phyloP scores from a whole-genome alignment of 768 basidiomycete species.

The Cystobasidiopsis lactophilus region DNA sequence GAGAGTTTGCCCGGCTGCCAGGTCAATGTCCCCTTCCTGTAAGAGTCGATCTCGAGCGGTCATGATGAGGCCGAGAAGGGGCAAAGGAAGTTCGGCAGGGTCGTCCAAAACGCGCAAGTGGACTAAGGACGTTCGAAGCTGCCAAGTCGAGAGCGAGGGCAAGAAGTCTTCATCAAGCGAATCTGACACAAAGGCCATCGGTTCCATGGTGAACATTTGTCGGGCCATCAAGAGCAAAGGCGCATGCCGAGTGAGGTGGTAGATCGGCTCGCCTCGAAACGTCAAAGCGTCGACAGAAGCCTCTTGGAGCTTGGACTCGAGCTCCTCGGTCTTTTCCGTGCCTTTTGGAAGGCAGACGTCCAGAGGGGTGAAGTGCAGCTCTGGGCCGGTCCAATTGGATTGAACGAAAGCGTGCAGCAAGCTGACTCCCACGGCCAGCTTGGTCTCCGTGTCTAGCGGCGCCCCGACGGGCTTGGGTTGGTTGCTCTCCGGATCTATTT shows the following conservation, averaged over 20 bases:
- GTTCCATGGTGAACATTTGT: slow-evolving; percentile 36
- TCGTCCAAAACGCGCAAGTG: slow-evolving; percentile 64
- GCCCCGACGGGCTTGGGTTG: not conserved
- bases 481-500: too few species aligned
- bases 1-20: slow-evolving; percentile 44
- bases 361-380: slow-evolving; percentile 38
- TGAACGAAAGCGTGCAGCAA: slow-evolving; percentile 79
- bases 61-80: slow-evolving; percentile 22
- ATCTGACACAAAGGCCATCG: slow-evolving; percentile 3
- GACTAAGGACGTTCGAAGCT: slow-evolving; percentile 33
- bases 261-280: slow-evolving; percentile 76
- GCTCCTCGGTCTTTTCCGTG: slow-evolving; percentile 7
- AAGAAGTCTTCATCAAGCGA: not conserved
- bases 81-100: slow-evolving; percentile 38
- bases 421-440: slow-evolving; percentile 46
- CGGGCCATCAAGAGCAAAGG: slow-evolving; percentile 54
- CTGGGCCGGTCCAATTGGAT: slow-evolving; percentile 88
- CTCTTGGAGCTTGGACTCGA: slow-evolving; percentile 30
- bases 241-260: slow-evolving; percentile 56
- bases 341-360: slow-evolving; percentile 17
- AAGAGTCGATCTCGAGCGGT: slow-evolving; percentile 17
- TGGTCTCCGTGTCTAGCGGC: too few species aligned
- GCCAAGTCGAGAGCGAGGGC: slow-evolving; percentile 28
- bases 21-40: slow-evolving; percentile 25
- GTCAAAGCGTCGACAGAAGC: slow-evolving; percentile 56